Conservation (phyloP, 192 early-diverging fungal genomes). For the Coemansia sp. region DNA sequence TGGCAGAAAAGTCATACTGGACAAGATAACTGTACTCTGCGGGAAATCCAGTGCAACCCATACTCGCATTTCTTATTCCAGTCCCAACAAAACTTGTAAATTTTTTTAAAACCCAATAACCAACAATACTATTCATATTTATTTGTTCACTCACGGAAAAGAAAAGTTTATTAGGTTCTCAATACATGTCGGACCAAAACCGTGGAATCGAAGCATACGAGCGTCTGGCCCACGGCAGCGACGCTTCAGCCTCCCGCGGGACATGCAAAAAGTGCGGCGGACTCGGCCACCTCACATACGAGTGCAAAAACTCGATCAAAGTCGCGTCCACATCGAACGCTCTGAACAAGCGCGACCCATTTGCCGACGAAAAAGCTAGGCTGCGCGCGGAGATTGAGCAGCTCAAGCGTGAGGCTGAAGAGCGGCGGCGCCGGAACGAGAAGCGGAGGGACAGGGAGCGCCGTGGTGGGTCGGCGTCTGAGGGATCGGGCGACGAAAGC, state of each 20-base stretch:
- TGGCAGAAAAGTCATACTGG: too few species aligned
- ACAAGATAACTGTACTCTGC: too few species aligned
- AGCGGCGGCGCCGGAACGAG: background rate
- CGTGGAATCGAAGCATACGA: conserved; percentile 52
- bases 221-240: conserved; percentile 39
- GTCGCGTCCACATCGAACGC: conserved; percentile 13
- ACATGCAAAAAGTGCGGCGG: conserved; percentile 53
- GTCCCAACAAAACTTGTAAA: too few species aligned
- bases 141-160: too few species aligned
- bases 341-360: conserved; percentile 12
- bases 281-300: conserved; percentile 51
- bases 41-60: too few species aligned
- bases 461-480: too few species aligned
- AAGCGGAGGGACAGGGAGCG: background rate
- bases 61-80: too few species aligned
- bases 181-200: conserved; percentile 21
- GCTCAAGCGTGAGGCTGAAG: conserved; percentile 6
- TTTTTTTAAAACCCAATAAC: too few species aligned
- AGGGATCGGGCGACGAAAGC: too few species aligned
- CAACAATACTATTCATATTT: too few species aligned
- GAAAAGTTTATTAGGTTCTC: too few species aligned
- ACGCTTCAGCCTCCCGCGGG: conserved; percentile 23
- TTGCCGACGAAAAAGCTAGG: conserved; percentile 40
- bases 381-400: conserved; percentile 38
- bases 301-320: conserved; percentile 50